Base-by-base conservation (phyloP, 768 basidiomycete genomes). In the Boletellus ananas region DNA sequence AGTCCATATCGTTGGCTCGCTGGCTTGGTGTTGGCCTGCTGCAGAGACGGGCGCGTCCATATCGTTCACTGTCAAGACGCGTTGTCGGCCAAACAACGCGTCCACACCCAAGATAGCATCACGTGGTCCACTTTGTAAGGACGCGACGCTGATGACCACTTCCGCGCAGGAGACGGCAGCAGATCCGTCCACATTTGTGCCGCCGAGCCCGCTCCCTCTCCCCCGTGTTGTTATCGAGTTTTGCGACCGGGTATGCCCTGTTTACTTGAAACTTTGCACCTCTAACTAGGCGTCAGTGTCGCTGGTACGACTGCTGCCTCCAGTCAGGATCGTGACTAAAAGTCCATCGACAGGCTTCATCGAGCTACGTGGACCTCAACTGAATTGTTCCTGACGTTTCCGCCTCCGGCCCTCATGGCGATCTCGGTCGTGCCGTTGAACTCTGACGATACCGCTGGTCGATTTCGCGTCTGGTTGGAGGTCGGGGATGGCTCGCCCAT, bases 331-430 rank as follows among this genome's bases (percentile, higher is more conserved):
- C 20, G 1, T 20, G 3, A 20, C 38, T 55, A 11, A 52, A 43
- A 18, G 11, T 38, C 10, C 16, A 13, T 43, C 40, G 38, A 37
- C 44, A 94, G 94, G 94, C 77, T 94, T 34, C 93, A 94, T 58
- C 79, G 94, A 59, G 94, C 94, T 29, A 84, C 82, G 11, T 97
- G 94, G 94, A 79, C 85, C n/a, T 87, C 90, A 54, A 96, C 94
- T 0, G 94, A 96, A 59, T 76, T 97, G 14, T 79, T 94, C 58
- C 69, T 95, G 33, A 96, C 94, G 1, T 97, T 97, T 67, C 87
- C 92, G 11, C 81, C 90, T 23, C 92, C 92, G 0, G 63, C 71
- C 1, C 70, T 96, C 47, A 75, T 74, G 40, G 75, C 77, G 39
- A 81, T 94, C 47, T 79, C 83, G 11, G 71, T 95, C 39, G 66